phyloP scores from a whole-genome alignment of 139 green algal species.

The Zygnema cylindricum region DNA sequence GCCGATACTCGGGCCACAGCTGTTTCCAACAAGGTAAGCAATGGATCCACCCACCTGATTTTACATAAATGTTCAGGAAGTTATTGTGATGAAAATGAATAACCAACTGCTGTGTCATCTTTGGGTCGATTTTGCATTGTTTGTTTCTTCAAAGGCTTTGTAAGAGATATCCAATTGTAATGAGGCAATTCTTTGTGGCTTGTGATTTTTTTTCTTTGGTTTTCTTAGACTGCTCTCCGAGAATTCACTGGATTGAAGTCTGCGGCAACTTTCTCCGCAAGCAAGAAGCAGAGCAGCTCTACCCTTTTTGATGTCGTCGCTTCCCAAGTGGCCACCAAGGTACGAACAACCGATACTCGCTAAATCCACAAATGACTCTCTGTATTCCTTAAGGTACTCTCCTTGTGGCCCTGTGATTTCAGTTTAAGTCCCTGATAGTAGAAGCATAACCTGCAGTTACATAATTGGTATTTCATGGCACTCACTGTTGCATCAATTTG shows the following conservation, averaged over 20 bases:
- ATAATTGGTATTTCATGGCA: no score
- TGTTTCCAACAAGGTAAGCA: background rate
- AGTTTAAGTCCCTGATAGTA: background rate
- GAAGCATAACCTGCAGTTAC: background rate
- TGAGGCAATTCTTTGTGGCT: background rate
- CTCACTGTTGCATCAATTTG: no score
- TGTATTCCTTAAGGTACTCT: no score
- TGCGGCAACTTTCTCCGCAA: background rate
- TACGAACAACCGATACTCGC: no score
- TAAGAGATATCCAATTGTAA: no score
- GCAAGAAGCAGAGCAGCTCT: background rate
- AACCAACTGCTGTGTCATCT: background rate
- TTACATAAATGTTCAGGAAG: background rate
- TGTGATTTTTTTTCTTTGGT: background rate
- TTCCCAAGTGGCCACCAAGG: background rate
- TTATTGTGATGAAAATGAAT: background rate
- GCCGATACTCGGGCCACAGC: background rate
- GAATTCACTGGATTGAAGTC: slow-evolving; percentile 17
- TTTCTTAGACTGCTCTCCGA: background rate
- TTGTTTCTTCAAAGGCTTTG: background rate
- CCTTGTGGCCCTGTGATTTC: no score
- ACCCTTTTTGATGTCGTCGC: slow-evolving; percentile 7
- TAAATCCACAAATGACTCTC: no score
- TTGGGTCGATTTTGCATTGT: background rate
- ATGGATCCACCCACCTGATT: background rate